Evolutionary conservation across 1,284 basidiomycete species (phyloP).

Genomic region (Schizopora paradoxa): DNA sequence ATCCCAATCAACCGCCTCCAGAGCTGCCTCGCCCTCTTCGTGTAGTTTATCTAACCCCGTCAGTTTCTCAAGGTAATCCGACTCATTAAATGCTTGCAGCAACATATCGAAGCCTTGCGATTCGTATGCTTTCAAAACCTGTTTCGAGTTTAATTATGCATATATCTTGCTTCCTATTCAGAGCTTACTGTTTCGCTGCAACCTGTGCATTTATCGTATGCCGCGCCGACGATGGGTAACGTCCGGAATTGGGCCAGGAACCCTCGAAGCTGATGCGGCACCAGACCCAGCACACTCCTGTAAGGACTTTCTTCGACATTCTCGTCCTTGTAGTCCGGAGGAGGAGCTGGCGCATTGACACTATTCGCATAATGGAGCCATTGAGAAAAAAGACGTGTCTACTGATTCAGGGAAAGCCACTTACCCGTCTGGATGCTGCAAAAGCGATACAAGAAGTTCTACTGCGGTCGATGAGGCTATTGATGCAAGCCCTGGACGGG

Average conservation of each 20-base stretch:
- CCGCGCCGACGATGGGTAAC: slow-evolving; percentile 78
- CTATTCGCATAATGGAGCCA: slow-evolving; percentile 31
- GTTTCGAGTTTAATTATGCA: slow-evolving; percentile 4
- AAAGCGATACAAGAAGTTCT: slow-evolving; percentile 82
- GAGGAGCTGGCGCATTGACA: slow-evolving; percentile 61
- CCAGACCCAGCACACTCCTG: slow-evolving; percentile 70
- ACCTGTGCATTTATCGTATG: slow-evolving; percentile 87
- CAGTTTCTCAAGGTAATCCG: slow-evolving; percentile 73
- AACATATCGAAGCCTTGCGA: slow-evolving; percentile 76
- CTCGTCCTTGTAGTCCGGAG: slow-evolving; percentile 35
- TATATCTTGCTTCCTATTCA: slow-evolving; percentile 1
- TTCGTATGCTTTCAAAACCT: slow-evolving; percentile 79
- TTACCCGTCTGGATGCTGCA: slow-evolving; percentile 89
- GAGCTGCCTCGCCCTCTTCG: slow-evolving; percentile 68
- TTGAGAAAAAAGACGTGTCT: not conserved
- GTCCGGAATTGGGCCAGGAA: slow-evolving; percentile 84
- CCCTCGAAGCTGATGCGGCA: slow-evolving; percentile 93
- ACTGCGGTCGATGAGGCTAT: slow-evolving; percentile 91
- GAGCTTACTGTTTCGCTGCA: slow-evolving; percentile 72
- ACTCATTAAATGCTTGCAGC: slow-evolving; percentile 79
- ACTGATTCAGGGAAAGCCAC: slow-evolving; percentile 20
- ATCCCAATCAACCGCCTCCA: slow-evolving; percentile 76
- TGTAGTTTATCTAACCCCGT: slow-evolving; percentile 86
- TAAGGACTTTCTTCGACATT: slow-evolving; percentile 29
- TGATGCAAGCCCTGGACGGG: slow-evolving; percentile 90